Base-by-base conservation (phyloP, 2,329 filamentous ascomycete species). In the Pseudocercospora vitis region DNA sequence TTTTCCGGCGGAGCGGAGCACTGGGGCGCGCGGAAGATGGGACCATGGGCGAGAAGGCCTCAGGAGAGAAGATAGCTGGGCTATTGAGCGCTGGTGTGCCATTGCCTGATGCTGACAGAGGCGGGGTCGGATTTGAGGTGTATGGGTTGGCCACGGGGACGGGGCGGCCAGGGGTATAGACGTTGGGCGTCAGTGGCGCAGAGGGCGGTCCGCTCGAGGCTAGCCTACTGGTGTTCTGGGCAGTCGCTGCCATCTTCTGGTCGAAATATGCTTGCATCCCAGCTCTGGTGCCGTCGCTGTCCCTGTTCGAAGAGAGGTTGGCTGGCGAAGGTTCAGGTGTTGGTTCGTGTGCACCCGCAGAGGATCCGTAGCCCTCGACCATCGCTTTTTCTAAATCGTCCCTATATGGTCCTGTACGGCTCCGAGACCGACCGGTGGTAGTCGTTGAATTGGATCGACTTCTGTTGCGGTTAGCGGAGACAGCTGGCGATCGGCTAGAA, bases 401-500 rank as follows among this genome's bases (percentile, higher is more conserved):
- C 24, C 77, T 76, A 53, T 76, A 73, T 39, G 69, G 71, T 21
- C 76, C 71, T 37, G 73, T 71, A 35, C 78, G 77, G 63, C 81
- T 83, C 57, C 77, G 77, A 6, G 81, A 82, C 23, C 81, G 76
- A 21, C 63, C 76, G 48, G 75, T 77, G 1, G 75, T 76, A 2
- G 76, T 72, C 50, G 78, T 76, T 5, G 82, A 84, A 57, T 75
- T 78, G 4, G 81, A 82, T 46, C 81, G 77, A 56, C 80, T 77
- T 47, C 81, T 72, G 23, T 68, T 56, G 71, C 32, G 52, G 24
- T 28, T 35, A 32, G 50, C 48, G 4, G 48, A 48, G 8, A 50
- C 28, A 9, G 50, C 33, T 7, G 33, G 44, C 9, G 52, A 53
- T 40, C 53, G 52, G 33, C 55, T 58, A 6, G 55, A 58, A 3